Evolutionary conservation across 441 rosid genomes (phyloP).

Genomic region (Croton laevigatus): DNA sequence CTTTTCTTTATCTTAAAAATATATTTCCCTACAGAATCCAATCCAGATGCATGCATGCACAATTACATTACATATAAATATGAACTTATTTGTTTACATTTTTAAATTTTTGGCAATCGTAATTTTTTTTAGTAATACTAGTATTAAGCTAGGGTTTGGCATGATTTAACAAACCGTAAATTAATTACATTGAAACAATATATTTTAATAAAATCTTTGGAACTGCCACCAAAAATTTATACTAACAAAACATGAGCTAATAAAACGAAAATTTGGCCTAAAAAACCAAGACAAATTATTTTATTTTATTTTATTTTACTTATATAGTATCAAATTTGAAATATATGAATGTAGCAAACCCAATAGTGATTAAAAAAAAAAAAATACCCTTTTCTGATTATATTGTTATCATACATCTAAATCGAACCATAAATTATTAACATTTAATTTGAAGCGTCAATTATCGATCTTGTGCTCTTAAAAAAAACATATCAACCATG

Average conservation of each 20-base stretch:
- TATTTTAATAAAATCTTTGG: not conserved
- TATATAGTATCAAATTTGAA: too few relatives aligned
- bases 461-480: too few relatives aligned
- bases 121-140: too few relatives aligned
- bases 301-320: too few relatives aligned
- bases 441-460: not conserved
- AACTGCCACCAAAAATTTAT: not conserved
- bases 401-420: not conserved
- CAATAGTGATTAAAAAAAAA: not conserved
- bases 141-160: too few relatives aligned
- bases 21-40: not conserved
- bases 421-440: not conserved
- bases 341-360: not conserved
- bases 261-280: not conserved
- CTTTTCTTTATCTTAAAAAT: not conserved
- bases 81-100: too few relatives aligned
- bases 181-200: not conserved
- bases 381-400: too few relatives aligned
- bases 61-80: not conserved
- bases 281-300: not conserved
- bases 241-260: not conserved
- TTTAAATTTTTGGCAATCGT: too few relatives aligned
- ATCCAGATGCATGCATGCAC: slow-evolving; percentile 1
- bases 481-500: not conserved
- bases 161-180: too few relatives aligned